Base-by-base conservation (phyloP, 225 moss, liverwort and hornwort species). In the Ulota crispa region DNA sequence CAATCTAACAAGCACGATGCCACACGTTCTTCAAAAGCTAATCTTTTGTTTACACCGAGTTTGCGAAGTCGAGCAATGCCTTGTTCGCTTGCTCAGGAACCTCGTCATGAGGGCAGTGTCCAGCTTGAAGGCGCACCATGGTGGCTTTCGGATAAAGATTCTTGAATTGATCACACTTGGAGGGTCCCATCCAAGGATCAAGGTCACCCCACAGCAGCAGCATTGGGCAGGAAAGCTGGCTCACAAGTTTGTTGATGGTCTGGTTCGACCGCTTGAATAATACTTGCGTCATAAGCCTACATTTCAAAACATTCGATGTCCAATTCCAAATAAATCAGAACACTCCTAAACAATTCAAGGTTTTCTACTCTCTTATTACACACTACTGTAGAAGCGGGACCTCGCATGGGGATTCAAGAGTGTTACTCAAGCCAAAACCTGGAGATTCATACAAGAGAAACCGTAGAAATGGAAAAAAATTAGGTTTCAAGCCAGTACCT, bases 51-150 rank as follows among this genome's bases (percentile, higher is more conserved):
- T 65, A 84, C 60, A 86, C 67, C 0, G 83, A 73, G 24, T 87
- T 79, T 23, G 83, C 83, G 31, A 89, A 98, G 23, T 89, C 83
- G 1, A 93, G 80, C 69, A 98, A 72, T 1, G 94, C 95, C 66
- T 83, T 65, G 88, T 98, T 98, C 31, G 90, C 91, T 66, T 87
- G 83, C 63, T 79, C 90, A 45, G 98, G 98, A 72, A 86, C 91
- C 83, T 98, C 98, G 23, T 98, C 98, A 27, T 98, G 98, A 4
- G 98, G 95, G 75, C 98, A 98, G 75, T 98, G 98, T 32, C 98
- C 98, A 26, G 98, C 98, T 77, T 91, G 91, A 27, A 98, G 88
- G 24, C 68, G 92, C 26, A 95, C 93, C 52, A 86, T 11, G 16
- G 87, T 84, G 20, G 98, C 94, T 67, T 87, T 93, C 13, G 98